Conservation (phyloP, 805 yeast genomes). For the Scheffersomyces amazonensis region DNA sequence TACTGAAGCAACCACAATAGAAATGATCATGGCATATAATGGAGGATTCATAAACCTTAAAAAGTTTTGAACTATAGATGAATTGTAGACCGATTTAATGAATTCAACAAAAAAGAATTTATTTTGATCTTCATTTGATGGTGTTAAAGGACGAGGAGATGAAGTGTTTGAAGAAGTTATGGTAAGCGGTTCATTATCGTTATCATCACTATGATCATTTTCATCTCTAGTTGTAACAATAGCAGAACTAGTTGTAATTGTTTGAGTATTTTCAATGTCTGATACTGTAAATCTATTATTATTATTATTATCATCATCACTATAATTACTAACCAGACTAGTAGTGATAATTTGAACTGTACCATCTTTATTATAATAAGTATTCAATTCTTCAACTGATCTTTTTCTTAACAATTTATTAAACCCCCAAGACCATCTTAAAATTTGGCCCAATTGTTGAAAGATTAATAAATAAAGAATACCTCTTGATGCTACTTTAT, state of each 20-base stretch:
- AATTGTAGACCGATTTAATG: neutral
- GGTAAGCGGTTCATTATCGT: neutral
- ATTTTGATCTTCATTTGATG: neutral
- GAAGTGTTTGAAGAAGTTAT: neutral
- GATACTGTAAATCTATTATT: too few relatives aligned
- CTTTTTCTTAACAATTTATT: conserved; percentile 62
- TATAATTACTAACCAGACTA: neutral
- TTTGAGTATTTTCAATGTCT: too few relatives aligned
- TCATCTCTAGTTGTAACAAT: neutral
- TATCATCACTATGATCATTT: neutral
- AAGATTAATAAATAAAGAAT: conserved; percentile 69
- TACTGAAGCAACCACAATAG: conserved; percentile 67
- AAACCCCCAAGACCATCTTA: conserved; percentile 88
- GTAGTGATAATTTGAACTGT: neutral
- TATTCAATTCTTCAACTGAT: conserved; percentile 32
- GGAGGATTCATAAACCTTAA: conserved; percentile 72
- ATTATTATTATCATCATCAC: neutral
- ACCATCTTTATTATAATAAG: conserved; percentile 11
- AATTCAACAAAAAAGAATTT: neutral
- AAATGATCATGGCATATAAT: conserved; percentile 67
- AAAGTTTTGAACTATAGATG: neutral
- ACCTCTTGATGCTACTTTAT: conserved; percentile 76
- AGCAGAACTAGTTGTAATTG: neutral
- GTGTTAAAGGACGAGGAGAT: neutral
- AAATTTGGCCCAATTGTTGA: conserved; percentile 79